Evolutionary conservation across 768 basidiomycete species (phyloP).

Genomic region (Kwoniella bestiolae): DNA sequence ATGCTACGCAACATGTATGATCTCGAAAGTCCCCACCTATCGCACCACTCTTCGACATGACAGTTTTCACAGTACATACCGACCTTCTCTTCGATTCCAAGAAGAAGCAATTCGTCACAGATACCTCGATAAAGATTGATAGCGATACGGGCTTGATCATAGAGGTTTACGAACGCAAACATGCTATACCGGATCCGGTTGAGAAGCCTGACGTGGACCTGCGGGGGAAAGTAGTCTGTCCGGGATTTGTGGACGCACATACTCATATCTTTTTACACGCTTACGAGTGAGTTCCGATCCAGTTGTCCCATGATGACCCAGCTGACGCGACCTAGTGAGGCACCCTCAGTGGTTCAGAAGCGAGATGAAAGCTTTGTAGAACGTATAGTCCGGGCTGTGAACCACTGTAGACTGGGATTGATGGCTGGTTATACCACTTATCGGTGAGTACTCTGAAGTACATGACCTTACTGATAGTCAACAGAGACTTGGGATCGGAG

Average conservation of each 20-base stretch:
- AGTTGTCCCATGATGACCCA: background rate
- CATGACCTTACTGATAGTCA: background rate
- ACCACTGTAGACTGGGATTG: slow-evolving; percentile 29
- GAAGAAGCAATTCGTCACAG: background rate
- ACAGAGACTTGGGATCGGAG: slow-evolving; percentile 33
- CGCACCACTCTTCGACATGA: background rate
- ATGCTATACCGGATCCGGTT: background rate
- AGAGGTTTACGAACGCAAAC: background rate
- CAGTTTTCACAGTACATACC: slow-evolving; percentile 3
- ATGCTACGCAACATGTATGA: too few relatives aligned
- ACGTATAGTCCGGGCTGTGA: slow-evolving; percentile 29
- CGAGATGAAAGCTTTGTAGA: slow-evolving; percentile 34
- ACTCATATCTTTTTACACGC: slow-evolving; percentile 35
- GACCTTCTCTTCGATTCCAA: slow-evolving; percentile 11
- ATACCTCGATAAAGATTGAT: slow-evolving; percentile 4
- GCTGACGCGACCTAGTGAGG: slow-evolving; percentile 19
- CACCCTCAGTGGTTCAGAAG: slow-evolving; percentile 31
- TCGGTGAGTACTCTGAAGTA: slow-evolving; percentile 5
- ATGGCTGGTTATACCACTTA: slow-evolving; percentile 39
- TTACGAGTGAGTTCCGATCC: slow-evolving; percentile 2
- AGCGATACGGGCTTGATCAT: slow-evolving; percentile 22
- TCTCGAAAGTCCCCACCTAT: too few relatives aligned
- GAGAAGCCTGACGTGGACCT: slow-evolving; percentile 24
- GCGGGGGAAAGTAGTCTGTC: slow-evolving; percentile 25
- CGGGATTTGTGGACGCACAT: slow-evolving; percentile 34